Conservation (phyloP, 2,329 filamentous ascomycete species). For the Alternaria sp. region DNA sequence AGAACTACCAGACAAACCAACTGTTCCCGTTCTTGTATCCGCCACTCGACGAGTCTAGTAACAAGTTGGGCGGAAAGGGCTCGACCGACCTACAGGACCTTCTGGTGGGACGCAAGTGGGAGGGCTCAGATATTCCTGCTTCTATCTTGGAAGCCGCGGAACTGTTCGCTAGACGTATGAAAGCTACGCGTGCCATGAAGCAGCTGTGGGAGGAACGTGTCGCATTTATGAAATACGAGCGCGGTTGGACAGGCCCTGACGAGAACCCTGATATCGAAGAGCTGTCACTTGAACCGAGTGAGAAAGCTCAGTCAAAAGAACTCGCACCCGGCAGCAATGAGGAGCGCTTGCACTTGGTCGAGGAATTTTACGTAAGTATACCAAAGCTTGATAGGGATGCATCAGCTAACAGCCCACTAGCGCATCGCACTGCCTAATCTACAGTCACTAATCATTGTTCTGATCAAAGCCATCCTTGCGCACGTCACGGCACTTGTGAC, state of each 20-base stretch:
- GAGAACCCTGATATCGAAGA: slow-evolving; percentile 55
- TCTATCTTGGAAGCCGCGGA: slow-evolving; percentile 95
- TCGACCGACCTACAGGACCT: slow-evolving; percentile 78
- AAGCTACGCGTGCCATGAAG: slow-evolving; percentile 88
- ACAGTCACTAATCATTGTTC: slow-evolving; percentile 90
- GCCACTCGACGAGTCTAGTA: slow-evolving; percentile 85
- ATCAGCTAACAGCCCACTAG: slow-evolving; percentile 54
- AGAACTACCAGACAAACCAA: slow-evolving; percentile 99
- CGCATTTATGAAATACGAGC: slow-evolving; percentile 86
- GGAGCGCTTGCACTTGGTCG: slow-evolving; percentile 73
- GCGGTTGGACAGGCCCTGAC: slow-evolving; percentile 75
- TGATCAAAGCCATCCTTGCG: slow-evolving; percentile 84
- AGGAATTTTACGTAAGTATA: slow-evolving; percentile 80
- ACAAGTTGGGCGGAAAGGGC: slow-evolving; percentile 88
- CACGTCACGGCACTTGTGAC: slow-evolving; percentile 86
- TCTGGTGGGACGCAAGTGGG: slow-evolving; percentile 84
- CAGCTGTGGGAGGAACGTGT: slow-evolving; percentile 96
- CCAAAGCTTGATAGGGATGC: background rate
- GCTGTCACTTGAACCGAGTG: slow-evolving; percentile 45
- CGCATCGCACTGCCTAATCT: slow-evolving; percentile 79
- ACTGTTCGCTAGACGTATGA: slow-evolving; percentile 85
- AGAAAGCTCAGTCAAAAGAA: slow-evolving; percentile 37
- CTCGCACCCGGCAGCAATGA: slow-evolving; percentile 59
- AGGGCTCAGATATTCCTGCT: slow-evolving; percentile 90
- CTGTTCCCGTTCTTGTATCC: slow-evolving; percentile 98